Evolutionary conservation across 1,139 yeast species (phyloP).

Genomic region (Sugiyamaella sp.): DNA sequence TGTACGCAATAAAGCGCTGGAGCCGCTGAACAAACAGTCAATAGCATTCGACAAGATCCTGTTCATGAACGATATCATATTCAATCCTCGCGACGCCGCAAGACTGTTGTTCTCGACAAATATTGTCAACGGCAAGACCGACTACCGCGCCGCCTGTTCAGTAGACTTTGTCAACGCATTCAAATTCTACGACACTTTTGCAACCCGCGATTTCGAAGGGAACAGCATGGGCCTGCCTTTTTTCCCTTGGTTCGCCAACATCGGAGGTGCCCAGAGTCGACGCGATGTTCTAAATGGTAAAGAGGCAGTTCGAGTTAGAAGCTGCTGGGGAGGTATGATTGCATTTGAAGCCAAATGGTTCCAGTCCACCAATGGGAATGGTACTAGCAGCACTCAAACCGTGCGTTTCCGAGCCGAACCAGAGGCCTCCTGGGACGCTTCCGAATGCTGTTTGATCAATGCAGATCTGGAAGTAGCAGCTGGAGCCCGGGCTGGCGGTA

Average conservation of each 20-base stretch:
- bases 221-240: conserved; percentile 27
- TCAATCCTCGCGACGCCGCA: conserved; percentile 26
- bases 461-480: conserved; percentile 23
- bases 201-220: conserved; percentile 29
- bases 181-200: conserved; percentile 29
- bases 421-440: conserved; percentile 25
- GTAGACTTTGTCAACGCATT: conserved; percentile 28
- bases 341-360: conserved; percentile 28
- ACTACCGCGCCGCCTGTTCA: conserved; percentile 28
- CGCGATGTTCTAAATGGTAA: conserved; percentile 24
- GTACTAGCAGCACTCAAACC: neutral
- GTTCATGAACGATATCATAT: conserved; percentile 27
- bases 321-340: conserved; percentile 31
- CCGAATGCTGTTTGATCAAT: conserved; percentile 28
- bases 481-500: conserved; percentile 16
- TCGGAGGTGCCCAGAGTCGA: conserved; percentile 25
- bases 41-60: conserved; percentile 23
- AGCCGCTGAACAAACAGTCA: conserved; percentile 18
- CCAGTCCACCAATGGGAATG: conserved; percentile 4
- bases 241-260: conserved; percentile 27
- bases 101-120: conserved; percentile 26
- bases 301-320: conserved; percentile 27
- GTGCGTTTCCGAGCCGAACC: conserved; percentile 23
- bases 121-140: conserved; percentile 21
- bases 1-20: conserved; percentile 26